A percentile compares a stretch with the other conserved stretches of the same genome.
Evolutionary conservation across 2,329 filamentous ascomycete species (phyloP).

Genomic region (Calonectria leucothoes): DNA sequence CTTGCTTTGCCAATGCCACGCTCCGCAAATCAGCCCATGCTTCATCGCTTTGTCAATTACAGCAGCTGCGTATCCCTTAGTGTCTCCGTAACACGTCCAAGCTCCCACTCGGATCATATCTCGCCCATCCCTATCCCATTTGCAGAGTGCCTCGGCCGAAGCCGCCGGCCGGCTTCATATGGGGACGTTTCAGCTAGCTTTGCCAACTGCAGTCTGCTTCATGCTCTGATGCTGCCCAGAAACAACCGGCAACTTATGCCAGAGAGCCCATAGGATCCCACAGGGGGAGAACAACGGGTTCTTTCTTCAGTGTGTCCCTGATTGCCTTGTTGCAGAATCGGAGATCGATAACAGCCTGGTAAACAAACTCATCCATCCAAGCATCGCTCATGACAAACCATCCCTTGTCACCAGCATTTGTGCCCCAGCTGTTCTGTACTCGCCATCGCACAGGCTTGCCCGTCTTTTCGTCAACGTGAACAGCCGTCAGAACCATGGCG

Average conservation of each 20-base stretch:
- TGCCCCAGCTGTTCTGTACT: conserved; percentile 89
- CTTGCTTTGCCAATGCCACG: conserved; percentile 4
- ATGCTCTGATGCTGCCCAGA: background rate
- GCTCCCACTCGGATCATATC: background rate
- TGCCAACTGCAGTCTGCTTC: background rate
- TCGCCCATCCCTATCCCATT: background rate
- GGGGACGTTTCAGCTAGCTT: background rate
- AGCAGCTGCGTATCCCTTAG: conserved; percentile 11
- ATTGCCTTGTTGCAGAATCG: conserved; percentile 74
- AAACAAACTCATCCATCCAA: conserved; percentile 85
- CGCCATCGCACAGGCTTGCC: conserved; percentile 81
- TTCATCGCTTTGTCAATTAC: conserved; percentile 15
- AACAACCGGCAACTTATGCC: conserved; percentile 57
- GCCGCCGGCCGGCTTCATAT: background rate
- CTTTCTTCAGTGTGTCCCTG: conserved; percentile 75
- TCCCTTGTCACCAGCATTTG: conserved; percentile 76
- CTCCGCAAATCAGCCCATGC: conserved; percentile 27
- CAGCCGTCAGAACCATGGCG: conserved; percentile 90
- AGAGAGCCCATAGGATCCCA: conserved; percentile 87
- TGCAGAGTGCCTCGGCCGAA: background rate
- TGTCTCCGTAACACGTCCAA: conserved; percentile 5
- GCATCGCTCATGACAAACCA: conserved; percentile 91
- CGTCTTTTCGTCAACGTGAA: conserved; percentile 75
- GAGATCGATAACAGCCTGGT: conserved; percentile 87
- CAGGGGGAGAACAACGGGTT: conserved; percentile 77